phyloP scores from a whole-genome alignment of 129 eudicot genomes.

The Chrysanthemum seticuspe region DNA sequence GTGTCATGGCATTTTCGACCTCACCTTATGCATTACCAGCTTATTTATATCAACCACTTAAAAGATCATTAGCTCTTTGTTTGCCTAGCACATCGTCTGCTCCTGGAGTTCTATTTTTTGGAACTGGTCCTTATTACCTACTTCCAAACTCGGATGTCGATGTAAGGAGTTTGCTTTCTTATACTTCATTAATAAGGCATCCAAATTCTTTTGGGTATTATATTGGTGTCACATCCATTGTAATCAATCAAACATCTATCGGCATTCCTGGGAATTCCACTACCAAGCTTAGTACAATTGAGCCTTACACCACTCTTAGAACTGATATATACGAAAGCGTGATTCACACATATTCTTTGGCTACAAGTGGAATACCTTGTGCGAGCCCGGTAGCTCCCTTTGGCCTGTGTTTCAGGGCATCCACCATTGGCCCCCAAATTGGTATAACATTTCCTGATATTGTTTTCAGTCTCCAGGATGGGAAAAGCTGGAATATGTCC shows the following conservation, averaged over 20 bases:
- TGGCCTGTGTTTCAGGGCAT: conserved; percentile 31
- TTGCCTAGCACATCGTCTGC: conserved; percentile 32
- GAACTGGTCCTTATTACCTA: conserved; percentile 43
- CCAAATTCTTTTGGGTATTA: conserved; percentile 31
- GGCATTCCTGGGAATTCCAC: neutral
- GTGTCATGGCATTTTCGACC: conserved; percentile 47
- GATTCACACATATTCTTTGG: conserved; percentile 18
- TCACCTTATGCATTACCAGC: conserved; percentile 36
- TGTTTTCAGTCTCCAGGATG: conserved; percentile 30
- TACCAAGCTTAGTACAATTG: conserved; percentile 41
- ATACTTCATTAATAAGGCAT: conserved; percentile 34
- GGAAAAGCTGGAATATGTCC: conserved; percentile 39
- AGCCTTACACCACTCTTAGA: conserved; percentile 39
- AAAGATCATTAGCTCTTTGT: conserved; percentile 39
- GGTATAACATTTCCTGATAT: conserved; percentile 28
- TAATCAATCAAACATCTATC: conserved; percentile 25
- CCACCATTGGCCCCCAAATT: neutral
- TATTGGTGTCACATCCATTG: conserved; percentile 33
- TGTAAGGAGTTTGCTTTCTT: conserved; percentile 25
- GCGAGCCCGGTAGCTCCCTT: conserved; percentile 32
- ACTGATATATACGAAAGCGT: conserved; percentile 27
- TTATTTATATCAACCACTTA: conserved; percentile 29
- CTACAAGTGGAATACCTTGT: conserved; percentile 35
- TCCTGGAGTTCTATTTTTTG: conserved; percentile 46
- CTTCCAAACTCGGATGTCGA: conserved; percentile 35